Base-by-base conservation (phyloP, 768 basidiomycete genomes). In the Galerina marginata region DNA sequence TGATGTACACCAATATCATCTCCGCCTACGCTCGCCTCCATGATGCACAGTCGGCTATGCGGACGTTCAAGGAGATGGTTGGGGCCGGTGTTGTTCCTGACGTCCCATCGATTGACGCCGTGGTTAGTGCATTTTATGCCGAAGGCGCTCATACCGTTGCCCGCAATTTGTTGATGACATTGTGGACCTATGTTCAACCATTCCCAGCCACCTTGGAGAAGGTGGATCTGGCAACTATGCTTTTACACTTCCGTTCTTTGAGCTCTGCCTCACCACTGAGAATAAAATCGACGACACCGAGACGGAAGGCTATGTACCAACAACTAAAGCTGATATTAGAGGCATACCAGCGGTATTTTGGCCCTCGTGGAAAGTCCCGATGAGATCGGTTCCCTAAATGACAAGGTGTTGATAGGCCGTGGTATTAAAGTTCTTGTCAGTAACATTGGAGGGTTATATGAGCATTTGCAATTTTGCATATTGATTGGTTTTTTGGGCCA, bases 1-100 rank as follows among this genome's bases (percentile, higher is more conserved):
- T 88, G 46, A 85, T 91, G 82, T 91, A 87, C 77, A 93, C 92
- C 25, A 86, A 89, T 61, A 81, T 95, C 61, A 87, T 95, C 65
- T 78, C 81, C 38, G 92, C 90, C 2, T 83, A 88, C 71, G 89
- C 84, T 20, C 83, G 85, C n/a, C 78, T 80, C 53, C 82, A 84
- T 12, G 74, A 85, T 36, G 84, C 89, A 5, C 74, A 75, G 3
- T 69, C 74, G 26, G 90, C 90, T 0, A 72, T 83, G 64, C 73
- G 71, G 36, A 74, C 79, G 25, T 93, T 92, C 67, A 80, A 80
- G 37, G 72, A 78, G 40, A 92, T 95, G 90, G 63, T 90, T 11
- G 73, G 76, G 2, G 72, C 75, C 12, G 88, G 86, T 15, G 74
- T 93, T 50, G 69, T 75, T 25, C 93, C 93, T 6, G 93, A 95